Conservation (phyloP, 140 eudicot species). For the Senecio squalidus region DNA sequence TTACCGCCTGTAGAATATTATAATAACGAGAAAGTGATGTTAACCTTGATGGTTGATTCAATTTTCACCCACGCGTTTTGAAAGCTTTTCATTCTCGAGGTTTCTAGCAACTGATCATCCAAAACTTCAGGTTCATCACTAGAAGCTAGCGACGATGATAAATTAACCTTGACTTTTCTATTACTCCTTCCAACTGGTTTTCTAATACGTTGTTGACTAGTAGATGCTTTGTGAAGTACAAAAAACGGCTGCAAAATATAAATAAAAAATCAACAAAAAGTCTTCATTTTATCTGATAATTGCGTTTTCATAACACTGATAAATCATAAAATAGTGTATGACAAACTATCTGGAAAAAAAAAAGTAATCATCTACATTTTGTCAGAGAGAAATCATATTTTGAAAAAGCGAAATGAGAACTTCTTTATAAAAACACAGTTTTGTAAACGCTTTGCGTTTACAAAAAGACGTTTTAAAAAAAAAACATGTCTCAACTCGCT, state of each 20-base stretch:
- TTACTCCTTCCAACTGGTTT: constrained; percentile 30
- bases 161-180: constrained; percentile 35
- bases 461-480: too few species aligned
- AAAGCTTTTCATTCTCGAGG: constrained; percentile 38
- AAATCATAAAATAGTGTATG: too few species aligned
- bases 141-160: constrained; percentile 23
- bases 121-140: constrained; percentile 18
- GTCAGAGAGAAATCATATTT: too few species aligned
- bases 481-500: too few species aligned
- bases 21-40: background rate
- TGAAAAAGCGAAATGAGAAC: too few species aligned
- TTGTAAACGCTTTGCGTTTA: too few species aligned
- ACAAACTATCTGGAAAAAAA: too few species aligned
- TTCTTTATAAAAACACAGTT: too few species aligned
- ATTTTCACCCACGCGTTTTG: constrained; percentile 50
- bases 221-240: constrained; percentile 66
- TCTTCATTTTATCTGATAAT: background rate
- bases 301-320: too few species aligned
- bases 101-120: constrained; percentile 19
- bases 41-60: constrained; percentile 61
- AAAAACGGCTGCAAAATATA: constrained; percentile 51
- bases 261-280: background rate
- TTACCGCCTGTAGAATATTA: too few species aligned
- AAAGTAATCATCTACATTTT: too few species aligned
- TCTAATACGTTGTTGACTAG: constrained; percentile 21